Evolutionary conservation across 768 basidiomycete genomes (phyloP).

Genomic region (Neoboletus subvelutipes): DNA sequence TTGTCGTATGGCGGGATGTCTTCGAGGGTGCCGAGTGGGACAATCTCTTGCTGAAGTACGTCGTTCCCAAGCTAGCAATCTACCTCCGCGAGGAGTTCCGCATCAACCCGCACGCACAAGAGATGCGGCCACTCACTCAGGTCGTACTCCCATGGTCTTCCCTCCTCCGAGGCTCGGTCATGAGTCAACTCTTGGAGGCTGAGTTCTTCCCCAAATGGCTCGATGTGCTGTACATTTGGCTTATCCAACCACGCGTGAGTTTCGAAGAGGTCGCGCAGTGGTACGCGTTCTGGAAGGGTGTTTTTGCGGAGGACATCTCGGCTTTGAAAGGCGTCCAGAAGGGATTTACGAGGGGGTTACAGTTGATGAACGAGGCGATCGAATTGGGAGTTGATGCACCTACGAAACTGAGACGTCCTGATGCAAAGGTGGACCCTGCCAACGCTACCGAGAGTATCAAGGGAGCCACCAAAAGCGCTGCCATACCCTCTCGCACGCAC

Average conservation of each 20-base stretch:
- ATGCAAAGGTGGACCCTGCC: slow-evolving; percentile 51
- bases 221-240: slow-evolving; percentile 88
- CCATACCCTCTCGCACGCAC: slow-evolving; percentile 51
- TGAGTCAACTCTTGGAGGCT: slow-evolving; percentile 80
- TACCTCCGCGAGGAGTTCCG: slow-evolving; percentile 82
- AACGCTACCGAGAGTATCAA: slow-evolving; percentile 31
- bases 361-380: slow-evolving; percentile 93
- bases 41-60: slow-evolving; percentile 80
- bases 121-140: slow-evolving; percentile 75
- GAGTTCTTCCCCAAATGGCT: slow-evolving; percentile 99
- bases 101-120: slow-evolving; percentile 88
- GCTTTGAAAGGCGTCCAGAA: slow-evolving; percentile 61
- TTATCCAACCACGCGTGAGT: slow-evolving; percentile 83
- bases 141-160: slow-evolving; percentile 72
- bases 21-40: slow-evolving; percentile 88
- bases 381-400: slow-evolving; percentile 80
- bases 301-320: slow-evolving; percentile 71
- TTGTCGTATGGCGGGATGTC: slow-evolving; percentile 82
- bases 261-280: slow-evolving; percentile 93
- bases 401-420: slow-evolving; percentile 63
- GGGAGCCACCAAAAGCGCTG: slow-evolving; percentile 35
- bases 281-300: slow-evolving; percentile 87
- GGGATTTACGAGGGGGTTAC: slow-evolving; percentile 86
- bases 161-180: slow-evolving; percentile 71
- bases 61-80: slow-evolving; percentile 88